Conservation (phyloP, 768 basidiomycete species). For the Mycena galericulata region DNA sequence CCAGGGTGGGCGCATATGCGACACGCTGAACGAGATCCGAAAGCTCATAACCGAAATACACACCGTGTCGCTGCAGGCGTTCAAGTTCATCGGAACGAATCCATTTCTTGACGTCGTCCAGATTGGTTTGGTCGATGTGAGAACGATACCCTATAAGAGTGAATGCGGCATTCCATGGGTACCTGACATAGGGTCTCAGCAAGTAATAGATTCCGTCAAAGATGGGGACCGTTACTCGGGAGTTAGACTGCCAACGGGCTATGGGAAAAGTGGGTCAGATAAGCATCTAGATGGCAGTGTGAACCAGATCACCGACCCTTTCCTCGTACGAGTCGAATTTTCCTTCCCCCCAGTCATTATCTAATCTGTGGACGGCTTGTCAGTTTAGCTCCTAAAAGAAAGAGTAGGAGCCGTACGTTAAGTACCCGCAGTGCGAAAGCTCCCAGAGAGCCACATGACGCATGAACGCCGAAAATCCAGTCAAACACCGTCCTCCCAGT, state of each 20-base stretch:
- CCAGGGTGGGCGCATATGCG: background rate
- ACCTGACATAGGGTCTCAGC: no score
- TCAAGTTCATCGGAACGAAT: background rate
- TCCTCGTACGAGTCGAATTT: background rate
- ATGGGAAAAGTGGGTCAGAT: no score
- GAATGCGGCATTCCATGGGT: conserved; percentile 8
- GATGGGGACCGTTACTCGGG: background rate
- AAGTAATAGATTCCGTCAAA: no score
- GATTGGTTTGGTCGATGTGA: background rate
- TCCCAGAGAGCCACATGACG: conserved; percentile 12
- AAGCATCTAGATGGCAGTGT: background rate
- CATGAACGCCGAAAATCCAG: conserved; percentile 9
- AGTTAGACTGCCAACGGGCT: background rate
- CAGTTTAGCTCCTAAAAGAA: background rate
- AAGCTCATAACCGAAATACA: background rate
- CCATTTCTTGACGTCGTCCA: background rate
- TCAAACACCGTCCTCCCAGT: background rate
- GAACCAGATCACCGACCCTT: background rate
- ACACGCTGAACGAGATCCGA: conserved; percentile 7
- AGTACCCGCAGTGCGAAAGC: background rate
- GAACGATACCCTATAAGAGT: background rate
- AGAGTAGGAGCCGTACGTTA: background rate
- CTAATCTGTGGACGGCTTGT: background rate
- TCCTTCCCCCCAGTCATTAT: background rate
- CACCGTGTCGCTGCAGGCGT: background rate